phyloP scores from a whole-genome alignment of 2,329 filamentous ascomycete genomes.

The Cercospora zeae-maydis region DNA sequence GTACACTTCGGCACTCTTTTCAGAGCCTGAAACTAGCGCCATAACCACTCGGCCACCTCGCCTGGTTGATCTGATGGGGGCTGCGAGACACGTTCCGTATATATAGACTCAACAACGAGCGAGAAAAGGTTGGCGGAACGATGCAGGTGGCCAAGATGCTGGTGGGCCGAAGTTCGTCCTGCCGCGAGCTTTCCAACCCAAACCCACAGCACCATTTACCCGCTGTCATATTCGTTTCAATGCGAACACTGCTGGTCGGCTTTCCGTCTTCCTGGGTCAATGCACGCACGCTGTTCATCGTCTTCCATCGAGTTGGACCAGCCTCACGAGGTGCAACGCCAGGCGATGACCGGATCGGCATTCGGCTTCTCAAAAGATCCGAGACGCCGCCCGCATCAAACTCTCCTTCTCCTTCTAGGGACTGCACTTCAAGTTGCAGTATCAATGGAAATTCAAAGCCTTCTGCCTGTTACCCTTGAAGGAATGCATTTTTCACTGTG shows the following conservation, averaged over 20 bases:
- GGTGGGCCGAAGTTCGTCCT: neutral
- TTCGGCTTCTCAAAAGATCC: neutral
- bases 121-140: neutral
- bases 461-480: no score
- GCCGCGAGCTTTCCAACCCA: no score
- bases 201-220: no score
- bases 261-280: no score
- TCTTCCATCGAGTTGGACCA: neutral
- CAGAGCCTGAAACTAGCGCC: conserved; percentile 26
- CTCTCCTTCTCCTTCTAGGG: neutral
- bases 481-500: no score
- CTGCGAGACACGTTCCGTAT: neutral
- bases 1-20: conserved; percentile 20
- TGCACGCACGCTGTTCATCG: neutral
- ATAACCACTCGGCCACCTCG: conserved; percentile 28
- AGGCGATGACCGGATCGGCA: neutral
- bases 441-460: no score
- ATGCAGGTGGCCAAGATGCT: no score
- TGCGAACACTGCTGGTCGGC: no score
- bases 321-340: no score
- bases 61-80: conserved; percentile 6
- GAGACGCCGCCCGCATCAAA: neutral
- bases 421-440: no score
- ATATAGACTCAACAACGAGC: neutral
- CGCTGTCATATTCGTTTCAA: no score